Evolutionary conservation across 202 grass and related monocot genomes (phyloP), one percentile per base, ranked within the genome.

Genomic region (Schoenoplectus tabernaemontani): DNA sequence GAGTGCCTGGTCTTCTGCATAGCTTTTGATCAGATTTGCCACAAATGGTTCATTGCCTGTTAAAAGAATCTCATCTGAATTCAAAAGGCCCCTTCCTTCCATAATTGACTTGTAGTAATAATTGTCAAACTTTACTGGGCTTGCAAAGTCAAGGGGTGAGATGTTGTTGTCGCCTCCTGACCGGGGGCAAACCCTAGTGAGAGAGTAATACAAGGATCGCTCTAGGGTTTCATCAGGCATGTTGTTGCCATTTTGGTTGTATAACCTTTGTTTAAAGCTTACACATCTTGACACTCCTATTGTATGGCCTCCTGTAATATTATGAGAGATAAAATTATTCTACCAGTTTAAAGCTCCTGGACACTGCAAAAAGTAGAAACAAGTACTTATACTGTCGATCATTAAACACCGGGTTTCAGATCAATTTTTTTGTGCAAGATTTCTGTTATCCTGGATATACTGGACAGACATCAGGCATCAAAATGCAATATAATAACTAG

Each of bases 181-280:
- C 39, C 71, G 76, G 67, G 92, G 92, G 59, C 92, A 92, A 1
- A 69, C 76, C 34, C 69, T 88, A 23, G 74, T 24, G 57, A 92
- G 41, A 60, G 77, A 84, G 75, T 92, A 70, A 43, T 88, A 88
- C 60, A 92, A 90, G 56, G 53, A 75, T 51, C 34, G 81, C 64
- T 92, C 85, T 67, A 90, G 48, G 8, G 93, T 96, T 58, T 76
- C 59, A 42, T 96, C 89, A 24, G 83, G 80, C 63, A 69, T 86
- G 60, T 88, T 90, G 26, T 88, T 76, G 80, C 84, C 76, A 17
- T 90, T 80, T 82, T 96, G 90, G 79, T 92, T 87, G 77, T 92
- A 96, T 37, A 92, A 75, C 64, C 93, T 81, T 48, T 96, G 90
- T 46, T 90, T 96, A 85, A 96, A 92, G 59, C 75, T 96, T 9